Conservation (phyloP, 805 yeast species). For the Candida maris region DNA sequence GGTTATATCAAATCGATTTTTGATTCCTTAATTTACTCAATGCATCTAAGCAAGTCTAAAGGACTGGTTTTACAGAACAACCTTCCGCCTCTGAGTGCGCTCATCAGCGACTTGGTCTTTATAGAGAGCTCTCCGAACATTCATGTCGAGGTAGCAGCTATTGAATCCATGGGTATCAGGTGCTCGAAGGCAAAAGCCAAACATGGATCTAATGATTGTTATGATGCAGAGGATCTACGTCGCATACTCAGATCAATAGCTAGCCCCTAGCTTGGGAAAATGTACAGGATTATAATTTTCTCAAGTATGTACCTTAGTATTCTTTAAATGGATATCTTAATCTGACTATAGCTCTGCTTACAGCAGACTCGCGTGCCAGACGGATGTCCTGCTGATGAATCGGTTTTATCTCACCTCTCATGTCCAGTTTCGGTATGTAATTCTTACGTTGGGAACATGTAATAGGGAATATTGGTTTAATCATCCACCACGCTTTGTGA, state of each 20-base stretch:
- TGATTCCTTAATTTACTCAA: constrained; percentile 54
- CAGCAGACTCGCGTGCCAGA: too few relatives aligned
- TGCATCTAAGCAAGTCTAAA: constrained; percentile 20
- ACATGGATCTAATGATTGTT: constrained; percentile 25
- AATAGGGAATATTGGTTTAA: too few relatives aligned
- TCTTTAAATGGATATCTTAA: too few relatives aligned
- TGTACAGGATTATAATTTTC: too few relatives aligned
- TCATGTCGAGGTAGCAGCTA: constrained; percentile 39
- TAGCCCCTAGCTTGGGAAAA: too few relatives aligned
- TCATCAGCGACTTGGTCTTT: constrained; percentile 63
- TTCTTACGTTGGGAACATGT: too few relatives aligned
- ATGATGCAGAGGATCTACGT: constrained; percentile 41
- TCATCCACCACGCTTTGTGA: too few relatives aligned
- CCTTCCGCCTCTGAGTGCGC: constrained; percentile 30
- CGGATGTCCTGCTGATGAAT: too few relatives aligned
- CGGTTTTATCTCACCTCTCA: too few relatives aligned
- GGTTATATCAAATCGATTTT: constrained; percentile 56
- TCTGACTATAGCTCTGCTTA: too few relatives aligned
- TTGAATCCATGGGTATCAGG: constrained; percentile 42
- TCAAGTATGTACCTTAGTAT: too few relatives aligned
- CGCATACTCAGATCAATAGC: constrained; percentile 8
- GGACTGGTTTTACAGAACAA: constrained; percentile 3
- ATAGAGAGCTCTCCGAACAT: constrained; percentile 47
- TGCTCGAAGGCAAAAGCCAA: constrained; percentile 41
- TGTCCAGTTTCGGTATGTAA: too few relatives aligned